Evolutionary conservation across 805 yeast species (phyloP), one percentile per base, ranked within the genome.

Genomic region (Suhomyces pyralidae): DNA sequence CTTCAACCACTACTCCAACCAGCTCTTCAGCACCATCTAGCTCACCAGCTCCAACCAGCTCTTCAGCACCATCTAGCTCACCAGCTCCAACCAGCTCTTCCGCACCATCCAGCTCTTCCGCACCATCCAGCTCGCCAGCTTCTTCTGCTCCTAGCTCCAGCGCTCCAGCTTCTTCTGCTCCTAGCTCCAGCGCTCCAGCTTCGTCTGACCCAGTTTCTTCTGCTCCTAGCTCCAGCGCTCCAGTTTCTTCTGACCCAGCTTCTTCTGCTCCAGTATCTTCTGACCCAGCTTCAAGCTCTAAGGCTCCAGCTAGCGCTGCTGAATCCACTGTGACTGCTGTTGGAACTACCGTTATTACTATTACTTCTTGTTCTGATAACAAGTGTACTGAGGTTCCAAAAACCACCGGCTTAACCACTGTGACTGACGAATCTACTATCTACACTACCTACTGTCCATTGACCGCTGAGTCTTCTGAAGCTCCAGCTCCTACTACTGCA

Each of bases 351-450:
- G 65, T 66, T 14, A 46, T 71, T 9, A 69, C 74, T n/a, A 58
- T 69, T 50, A 71, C 79, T 36, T 69, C 76, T n/a, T 74, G 79
- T 56, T 51, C 61, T 5, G 66, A 67, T 50, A 46, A 71, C 60
- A 66, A 58, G 52, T 74, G 78, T 58, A 36, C 58, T 6, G 45
- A 48, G 20, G 62, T 55, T 45, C 59, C 71, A 15, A 61, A 63
- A 38, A 72, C 78, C 50, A 65, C 74, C 50, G 77, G 77, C 48
- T 55, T 59, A 22, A 56, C 58, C 28, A 54, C 57, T 20, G 57
- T 52, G 36, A 61, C 63, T 25, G 52, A 53, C 48, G 20, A 43
- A 12, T 49, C 49, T 42, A 55, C 55, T 14, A 42, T 46, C 14
- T 55, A 52, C 44, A 51, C 54, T 14, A 55, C 58, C 12, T 55